These are phyloP conservation scores for Mycena haematopus DNA, from an alignment of 768 basidiomycete genomes.

Conservation along the genomic window DNA sequence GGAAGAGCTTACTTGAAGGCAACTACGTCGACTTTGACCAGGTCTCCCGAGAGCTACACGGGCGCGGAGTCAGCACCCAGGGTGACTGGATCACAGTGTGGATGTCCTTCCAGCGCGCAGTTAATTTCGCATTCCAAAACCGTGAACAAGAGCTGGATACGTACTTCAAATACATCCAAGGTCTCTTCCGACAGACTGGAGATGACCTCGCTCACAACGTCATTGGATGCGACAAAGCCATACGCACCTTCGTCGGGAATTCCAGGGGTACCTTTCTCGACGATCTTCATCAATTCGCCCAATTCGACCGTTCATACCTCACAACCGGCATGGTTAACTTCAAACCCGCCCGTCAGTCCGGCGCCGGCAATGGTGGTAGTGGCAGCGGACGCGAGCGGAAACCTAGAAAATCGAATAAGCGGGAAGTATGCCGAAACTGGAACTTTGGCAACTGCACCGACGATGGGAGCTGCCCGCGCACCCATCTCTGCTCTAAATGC, in stretches of 20 bases:
- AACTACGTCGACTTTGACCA: too few relatives aligned
- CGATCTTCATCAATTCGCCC: neutral
- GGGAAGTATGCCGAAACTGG: neutral
- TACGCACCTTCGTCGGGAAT: neutral
- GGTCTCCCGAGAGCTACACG: too few relatives aligned
- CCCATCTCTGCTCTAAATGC: constrained; percentile 8
- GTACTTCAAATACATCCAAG: constrained; percentile 8
- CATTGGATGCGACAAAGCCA: constrained; percentile 4
- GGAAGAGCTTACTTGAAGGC: too few relatives aligned
- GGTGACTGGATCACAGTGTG: constrained; percentile 16
- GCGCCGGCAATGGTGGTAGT: neutral
- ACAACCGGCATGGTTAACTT: too few relatives aligned
- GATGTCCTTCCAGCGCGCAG: neutral
- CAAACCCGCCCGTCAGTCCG: neutral
- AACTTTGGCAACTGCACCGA: constrained; percentile 1
- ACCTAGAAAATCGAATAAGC: neutral
- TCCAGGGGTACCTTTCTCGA: neutral
- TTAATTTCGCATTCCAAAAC: neutral
- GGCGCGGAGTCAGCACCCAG: constrained; percentile 7
- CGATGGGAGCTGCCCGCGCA: neutral
- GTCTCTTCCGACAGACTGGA: neutral
- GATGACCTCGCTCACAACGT: neutral
- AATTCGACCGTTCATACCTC: neutral
- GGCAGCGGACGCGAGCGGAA: neutral
- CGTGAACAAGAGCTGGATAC: neutral